These are phyloP conservation scores for Coniochaeta sp. DNA, from an alignment of 2,329 filamentous ascomycete genomes.

Conservation along the genomic window DNA sequence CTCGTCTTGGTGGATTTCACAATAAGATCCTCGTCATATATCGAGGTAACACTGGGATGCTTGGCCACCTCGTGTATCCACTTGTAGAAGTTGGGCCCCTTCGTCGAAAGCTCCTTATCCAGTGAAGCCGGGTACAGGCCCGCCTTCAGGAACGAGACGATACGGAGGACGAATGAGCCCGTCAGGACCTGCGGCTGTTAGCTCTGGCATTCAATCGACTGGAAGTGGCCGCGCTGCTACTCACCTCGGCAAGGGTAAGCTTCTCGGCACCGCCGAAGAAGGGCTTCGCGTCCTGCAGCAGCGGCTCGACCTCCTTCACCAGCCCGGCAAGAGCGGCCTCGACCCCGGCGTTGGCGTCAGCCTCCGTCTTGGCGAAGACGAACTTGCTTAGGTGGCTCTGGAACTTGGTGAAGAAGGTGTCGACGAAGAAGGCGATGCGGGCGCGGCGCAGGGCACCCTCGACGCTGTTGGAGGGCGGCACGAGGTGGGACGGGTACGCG, in stretches of 20 bases:
- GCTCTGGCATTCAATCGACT: constrained; percentile 1
- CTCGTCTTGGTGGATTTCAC: constrained; percentile 33
- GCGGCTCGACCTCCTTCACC: constrained; percentile 65
- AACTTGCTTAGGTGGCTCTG: constrained; percentile 37
- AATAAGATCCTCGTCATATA: constrained; percentile 48
- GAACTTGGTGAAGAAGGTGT: constrained; percentile 24
- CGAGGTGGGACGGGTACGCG: constrained; percentile 53
- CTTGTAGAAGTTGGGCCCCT: constrained; percentile 52
- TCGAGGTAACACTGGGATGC: constrained; percentile 58
- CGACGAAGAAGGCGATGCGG: constrained; percentile 58
- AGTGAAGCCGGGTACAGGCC: constrained; percentile 37
- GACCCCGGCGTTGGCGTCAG: constrained; percentile 39
- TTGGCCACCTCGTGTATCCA: constrained; percentile 56
- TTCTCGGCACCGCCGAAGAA: constrained; percentile 58
- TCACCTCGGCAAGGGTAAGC: constrained; percentile 68
- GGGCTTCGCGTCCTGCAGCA: constrained; percentile 46
- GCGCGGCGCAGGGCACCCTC: constrained; percentile 57
- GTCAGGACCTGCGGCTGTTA: constrained; percentile 9
- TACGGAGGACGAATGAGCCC: constrained; percentile 1
- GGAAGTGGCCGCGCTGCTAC: constrained; percentile 9
- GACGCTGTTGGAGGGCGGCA: constrained; percentile 44
- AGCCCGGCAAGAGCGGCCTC: constrained; percentile 47
- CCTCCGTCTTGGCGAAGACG: constrained; percentile 33
- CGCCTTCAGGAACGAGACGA: constrained; percentile 32
- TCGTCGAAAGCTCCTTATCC: not conserved